Conservation (phyloP, 768 basidiomycete species). For the Tylopilus sp. region DNA sequence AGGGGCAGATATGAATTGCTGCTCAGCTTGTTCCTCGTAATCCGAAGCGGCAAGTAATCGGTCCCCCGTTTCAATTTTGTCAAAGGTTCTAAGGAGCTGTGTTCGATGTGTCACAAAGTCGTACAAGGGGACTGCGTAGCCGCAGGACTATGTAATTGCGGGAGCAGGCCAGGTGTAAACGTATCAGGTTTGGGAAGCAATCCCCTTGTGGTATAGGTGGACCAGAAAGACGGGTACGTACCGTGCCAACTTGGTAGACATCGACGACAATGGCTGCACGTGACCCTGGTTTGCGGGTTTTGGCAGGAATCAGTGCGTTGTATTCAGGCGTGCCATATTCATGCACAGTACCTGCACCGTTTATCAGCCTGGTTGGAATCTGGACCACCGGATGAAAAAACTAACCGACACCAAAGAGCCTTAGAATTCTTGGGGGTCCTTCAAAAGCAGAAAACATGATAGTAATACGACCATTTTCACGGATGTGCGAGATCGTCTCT, state of each 20-base stretch:
- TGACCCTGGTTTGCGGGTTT: conserved; percentile 51
- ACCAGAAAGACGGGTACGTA: conserved; percentile 22
- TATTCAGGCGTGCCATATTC: conserved; percentile 65
- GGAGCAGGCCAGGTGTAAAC: not conserved
- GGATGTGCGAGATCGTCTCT: conserved; percentile 59
- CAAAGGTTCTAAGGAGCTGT: conserved; percentile 41
- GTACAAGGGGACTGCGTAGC: conserved; percentile 61
- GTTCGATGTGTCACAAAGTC: conserved; percentile 54
- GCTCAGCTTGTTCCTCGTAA: not conserved
- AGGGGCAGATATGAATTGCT: not conserved
- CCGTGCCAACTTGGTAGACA: conserved; percentile 51
- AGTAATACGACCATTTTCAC: conserved; percentile 61
- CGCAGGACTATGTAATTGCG: conserved; percentile 51
- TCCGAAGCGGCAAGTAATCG: conserved; percentile 14
- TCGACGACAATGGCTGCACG: conserved; percentile 58
- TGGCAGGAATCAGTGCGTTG: conserved; percentile 44
- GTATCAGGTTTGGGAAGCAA: not conserved
- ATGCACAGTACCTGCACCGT: conserved; percentile 46
- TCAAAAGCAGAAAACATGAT: conserved; percentile 60
- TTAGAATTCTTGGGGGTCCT: conserved; percentile 53
- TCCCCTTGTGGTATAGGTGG: not conserved
- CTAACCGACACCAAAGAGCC: conserved; percentile 54
- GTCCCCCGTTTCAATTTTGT: conserved; percentile 42
- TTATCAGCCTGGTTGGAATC: not conserved
- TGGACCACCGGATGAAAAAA: no score